Percentiles rank a stretch among this genome's conserved stretches.
Conservation (phyloP, 805 yeast species). For the Jamesozyma lodderae region DNA sequence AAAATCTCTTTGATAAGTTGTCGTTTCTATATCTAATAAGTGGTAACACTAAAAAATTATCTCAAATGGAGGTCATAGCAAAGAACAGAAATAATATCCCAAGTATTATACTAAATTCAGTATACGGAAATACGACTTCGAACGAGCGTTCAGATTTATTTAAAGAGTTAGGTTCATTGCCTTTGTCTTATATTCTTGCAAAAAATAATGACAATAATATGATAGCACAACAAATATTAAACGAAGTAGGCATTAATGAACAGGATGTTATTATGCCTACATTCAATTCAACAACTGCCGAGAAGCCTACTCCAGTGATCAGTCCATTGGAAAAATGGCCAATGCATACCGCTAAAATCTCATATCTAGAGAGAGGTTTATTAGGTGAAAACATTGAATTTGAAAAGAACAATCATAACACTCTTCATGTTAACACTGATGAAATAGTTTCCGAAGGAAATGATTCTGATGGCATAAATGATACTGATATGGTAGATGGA, state of each 20-base stretch:
- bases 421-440: no score
- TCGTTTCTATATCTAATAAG: constrained; percentile 78
- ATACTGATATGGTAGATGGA: no score
- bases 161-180: constrained; percentile 67
- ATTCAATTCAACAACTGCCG: no score
- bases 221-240: constrained; percentile 61
- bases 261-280: constrained; percentile 59
- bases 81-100: constrained; percentile 74
- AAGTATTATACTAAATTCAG: constrained; percentile 71
- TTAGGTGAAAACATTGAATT: constrained; percentile 56
- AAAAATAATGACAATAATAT: constrained; percentile 73
- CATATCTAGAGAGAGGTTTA: constrained; percentile 81
- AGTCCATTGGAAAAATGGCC: no score
- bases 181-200: constrained; percentile 89
- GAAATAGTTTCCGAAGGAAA: no score
- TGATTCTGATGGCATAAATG: no score
- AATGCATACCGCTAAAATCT: constrained; percentile 54
- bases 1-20: constrained; percentile 75
- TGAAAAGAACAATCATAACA: no score
- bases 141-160: constrained; percentile 69
- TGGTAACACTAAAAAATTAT: constrained; percentile 67
- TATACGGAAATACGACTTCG: constrained; percentile 65
- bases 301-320: no score
- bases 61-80: constrained; percentile 81
- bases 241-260: constrained; percentile 56